A percentile compares a stretch with the other conserved stretches of the same genome.
phyloP scores from a whole-genome alignment of 306 rosid species.

The Quercus gilva region DNA sequence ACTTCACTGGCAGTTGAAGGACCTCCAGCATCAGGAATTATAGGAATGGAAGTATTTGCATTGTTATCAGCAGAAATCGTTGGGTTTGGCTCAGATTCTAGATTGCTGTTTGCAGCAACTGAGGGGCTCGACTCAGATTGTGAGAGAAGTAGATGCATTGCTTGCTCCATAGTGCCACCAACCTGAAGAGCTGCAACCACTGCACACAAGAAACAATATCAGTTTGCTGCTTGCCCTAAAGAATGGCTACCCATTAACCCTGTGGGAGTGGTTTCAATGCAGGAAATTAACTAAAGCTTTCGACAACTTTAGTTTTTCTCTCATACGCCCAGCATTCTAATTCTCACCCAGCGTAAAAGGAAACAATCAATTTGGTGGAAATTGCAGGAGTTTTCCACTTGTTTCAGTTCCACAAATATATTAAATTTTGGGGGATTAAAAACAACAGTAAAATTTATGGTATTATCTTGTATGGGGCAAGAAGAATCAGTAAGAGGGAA shows the following conservation, averaged over 20 bases:
- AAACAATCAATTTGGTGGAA: neutral
- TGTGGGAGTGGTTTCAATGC: neutral
- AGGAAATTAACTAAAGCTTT: neutral
- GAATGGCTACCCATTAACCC: neutral
- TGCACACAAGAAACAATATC: conserved; percentile 40
- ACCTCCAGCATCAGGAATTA: conserved; percentile 12
- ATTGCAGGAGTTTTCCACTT: neutral
- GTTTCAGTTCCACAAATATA: neutral
- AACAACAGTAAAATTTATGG: neutral
- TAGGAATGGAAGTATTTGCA: conserved; percentile 29
- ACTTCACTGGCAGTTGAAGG: conserved; percentile 26
- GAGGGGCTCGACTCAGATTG: conserved; percentile 21
- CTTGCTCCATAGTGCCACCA: conserved; percentile 51
- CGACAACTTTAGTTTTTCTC: neutral
- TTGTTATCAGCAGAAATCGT: conserved; percentile 15
- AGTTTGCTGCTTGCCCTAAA: neutral
- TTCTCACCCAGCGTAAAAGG: no score
- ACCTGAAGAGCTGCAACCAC: conserved; percentile 57
- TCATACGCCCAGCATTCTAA: no score
- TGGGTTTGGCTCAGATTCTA: conserved; percentile 23
- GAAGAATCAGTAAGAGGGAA: neutral
- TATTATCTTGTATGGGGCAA: neutral
- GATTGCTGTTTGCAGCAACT: conserved; percentile 11
- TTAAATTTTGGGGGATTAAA: neutral
- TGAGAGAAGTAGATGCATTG: conserved; percentile 39